Evolutionary conservation across 2,329 filamentous ascomycete genomes (phyloP).

Genomic region (Xylariaceae sp.): DNA sequence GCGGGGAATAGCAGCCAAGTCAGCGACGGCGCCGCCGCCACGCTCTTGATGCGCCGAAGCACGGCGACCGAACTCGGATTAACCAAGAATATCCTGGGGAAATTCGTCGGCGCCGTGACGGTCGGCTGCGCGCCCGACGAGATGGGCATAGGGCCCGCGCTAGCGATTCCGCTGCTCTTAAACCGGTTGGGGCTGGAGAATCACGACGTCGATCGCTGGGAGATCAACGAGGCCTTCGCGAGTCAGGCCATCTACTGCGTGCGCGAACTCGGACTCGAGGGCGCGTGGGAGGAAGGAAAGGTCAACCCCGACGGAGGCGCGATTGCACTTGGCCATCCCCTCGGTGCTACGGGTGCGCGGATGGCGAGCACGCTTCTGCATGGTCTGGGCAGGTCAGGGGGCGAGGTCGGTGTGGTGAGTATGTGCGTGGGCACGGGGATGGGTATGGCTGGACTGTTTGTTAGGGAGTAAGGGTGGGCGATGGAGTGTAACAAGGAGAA

Average conservation of each 20-base stretch:
- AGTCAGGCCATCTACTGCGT: slow-evolving; percentile 74
- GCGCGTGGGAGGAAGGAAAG: slow-evolving; percentile 66
- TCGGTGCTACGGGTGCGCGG: slow-evolving; percentile 86
- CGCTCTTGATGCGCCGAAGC: slow-evolving; percentile 83
- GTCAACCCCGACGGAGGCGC: slow-evolving; percentile 94
- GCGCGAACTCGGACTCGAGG: slow-evolving; percentile 70
- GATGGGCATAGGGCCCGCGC: slow-evolving; percentile 89
- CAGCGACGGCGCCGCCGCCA: slow-evolving; percentile 84
- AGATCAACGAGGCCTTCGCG: slow-evolving; percentile 87
- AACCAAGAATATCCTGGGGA: slow-evolving; percentile 73
- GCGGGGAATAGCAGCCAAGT: slow-evolving; percentile 89
- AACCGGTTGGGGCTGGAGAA: slow-evolving; percentile 68
- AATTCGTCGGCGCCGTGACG: slow-evolving; percentile 79
- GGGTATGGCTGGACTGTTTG: slow-evolving; percentile 75
- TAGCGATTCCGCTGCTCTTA: slow-evolving; percentile 87
- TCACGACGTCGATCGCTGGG: slow-evolving; percentile 82
- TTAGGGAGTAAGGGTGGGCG: slow-evolving; percentile 60
- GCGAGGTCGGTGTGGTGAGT: slow-evolving; percentile 83
- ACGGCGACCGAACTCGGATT: slow-evolving; percentile 79
- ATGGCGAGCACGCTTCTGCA: slow-evolving; percentile 75
- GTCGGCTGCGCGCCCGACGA: slow-evolving; percentile 85
- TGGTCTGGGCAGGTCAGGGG: slow-evolving; percentile 72
- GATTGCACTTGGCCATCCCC: slow-evolving; percentile 90
- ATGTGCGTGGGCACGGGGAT: slow-evolving; percentile 91
- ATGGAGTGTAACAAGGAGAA: too few species aligned